Base-by-base conservation (phyloP, 108 stramenopile species). In the Skeletonema tropicum region DNA sequence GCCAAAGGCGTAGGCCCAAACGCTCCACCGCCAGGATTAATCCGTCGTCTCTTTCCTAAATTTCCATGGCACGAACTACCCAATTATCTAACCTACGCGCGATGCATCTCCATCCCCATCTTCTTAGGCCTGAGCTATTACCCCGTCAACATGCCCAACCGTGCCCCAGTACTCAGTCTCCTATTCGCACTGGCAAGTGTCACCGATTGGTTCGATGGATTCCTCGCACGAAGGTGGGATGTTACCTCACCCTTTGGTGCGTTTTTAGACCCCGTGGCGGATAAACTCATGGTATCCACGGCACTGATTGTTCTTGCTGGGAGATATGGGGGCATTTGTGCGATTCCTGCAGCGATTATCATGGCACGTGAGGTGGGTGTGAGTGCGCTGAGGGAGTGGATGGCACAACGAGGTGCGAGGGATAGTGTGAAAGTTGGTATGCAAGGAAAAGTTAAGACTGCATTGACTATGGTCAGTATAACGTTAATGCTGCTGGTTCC, bases 181-280 rank as follows among this genome's bases (percentile, higher is more conserved):
- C 46, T 92, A 25, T 94, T 92, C 75, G 88, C 87, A 36, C 15
- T 92, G 26, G 90, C 94, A 7, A 79, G 81, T 36, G 49, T 92
- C 9, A 98, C 97, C 8, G 98, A 97, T 83, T 97, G 87, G 84
- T 73, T 97, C 31, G 98, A 98, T 80, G 98, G 98, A 5, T 97
- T 79, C 83, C 84, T 97, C 39, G 98, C 94, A 8, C 72, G 95
- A 48, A 68, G 90, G 26, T 96, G 91, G 94, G 87, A 92, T 59
- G 73, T 91, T 30, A 77, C 84, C 26, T 88, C 85, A 36, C 72
- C 89, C 8, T 94, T 97, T 79, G 98, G 98, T 6, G 97, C 97
- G 17, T 98, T 98, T 81, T 74, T 98, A 60, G 98, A 98, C 81
- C 98, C 98, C 21, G 98, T 98, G 9, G 97, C 97, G 0, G 98